Evolutionary conservation across 768 basidiomycete genomes (phyloP), one percentile per base, ranked within the genome.

Genomic region (Pisolithus tinctorius): DNA sequence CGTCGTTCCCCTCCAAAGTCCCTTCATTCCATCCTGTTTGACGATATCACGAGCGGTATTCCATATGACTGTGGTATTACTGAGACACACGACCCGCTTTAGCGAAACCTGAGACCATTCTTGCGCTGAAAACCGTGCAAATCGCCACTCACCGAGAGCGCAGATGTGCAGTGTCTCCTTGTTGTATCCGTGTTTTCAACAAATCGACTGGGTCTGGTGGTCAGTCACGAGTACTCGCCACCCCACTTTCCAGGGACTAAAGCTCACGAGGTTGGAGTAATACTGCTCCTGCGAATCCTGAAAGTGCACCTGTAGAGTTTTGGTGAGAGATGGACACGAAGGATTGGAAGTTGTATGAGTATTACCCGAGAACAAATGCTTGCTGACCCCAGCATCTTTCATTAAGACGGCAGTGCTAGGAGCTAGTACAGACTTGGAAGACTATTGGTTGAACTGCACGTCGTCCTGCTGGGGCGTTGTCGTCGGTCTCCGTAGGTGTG

Each of bases 131-230:
- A 13, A 34, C 14, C 34, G 13, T 34, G 34, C 13, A 14, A 34
- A 14, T 13, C 14, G 34, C 34, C 13, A 34, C 71, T 54, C 59
- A 76, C 79, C 69, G 64, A 60, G 66, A 60, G 36, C 56, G 63
- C 38, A 70, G 39, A 37, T 70, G 39, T 29, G 55, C 60, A 6
- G 77, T 77, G 66, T 88, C 85, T 48, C 82, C 82, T 67, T 93
- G 91, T 64, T 94, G 93, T 58, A 93, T 63, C 44, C 93, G 79
- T n/a, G 93, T 95, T 70, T 96, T 96, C 58, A 96, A 68, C 23
- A 95, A 73, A 70, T 96, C 93, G 57, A 95, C 88, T 91, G 41
- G 16, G 16, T 34, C 16, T 4, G 17, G 13, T 51, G 6, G 45
- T 52, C 46, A 27, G 20, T 38, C 29, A 0, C 34, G 11, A 34